Evolutionary conservation across 768 basidiomycete species (phyloP), one percentile per base, ranked within the genome.

Genomic region (Tulasnella sp.): DNA sequence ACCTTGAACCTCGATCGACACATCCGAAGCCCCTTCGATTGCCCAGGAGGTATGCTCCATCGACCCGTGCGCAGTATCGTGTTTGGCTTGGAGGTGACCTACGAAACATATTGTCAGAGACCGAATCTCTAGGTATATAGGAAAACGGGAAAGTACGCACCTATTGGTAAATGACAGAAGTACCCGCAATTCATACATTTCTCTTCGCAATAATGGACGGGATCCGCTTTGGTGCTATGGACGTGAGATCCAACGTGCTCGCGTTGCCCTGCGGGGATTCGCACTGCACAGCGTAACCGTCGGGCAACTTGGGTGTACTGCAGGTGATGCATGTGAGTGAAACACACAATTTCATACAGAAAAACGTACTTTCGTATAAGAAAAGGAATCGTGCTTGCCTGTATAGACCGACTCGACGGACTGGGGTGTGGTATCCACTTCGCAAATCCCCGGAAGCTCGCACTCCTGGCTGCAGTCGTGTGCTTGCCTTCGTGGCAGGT

Each of bases 1-100:
- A 2, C 81, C 80, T 57, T 75, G 73, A 2, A 81, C 67, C 60
- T 82, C 82, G 0, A 81, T 55, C 1, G 68, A 65, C 1, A 69
- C 71, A n/a, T 73, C 77, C 6, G 79, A 75, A 1, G 73, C 72
- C 0, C 75, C 76, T 51, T 81, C 78, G 3, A 81, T 63, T 0
- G 75, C 69, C 82, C 82, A 83, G 39, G 71, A 70, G 0, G 77
- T 76, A 55, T 68, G 71, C 0, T 78, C 75, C 80, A 82, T 82
- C 1, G 78, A 80, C 4, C 81, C 82, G 57, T 83, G 81, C 14
- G 71, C 71, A 0, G 81, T 83, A 41, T 81, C 79, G 36, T 83
- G 81, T 42, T 79, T 77, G 60, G 74, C 71, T 57, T 82, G 79
- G 0, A 77, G 56, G 57, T 83, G 81, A 0, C 76, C 81, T 82